Conservation (phyloP, 2,329 filamentous ascomycete species). For the Huntiella bhutanensis region DNA sequence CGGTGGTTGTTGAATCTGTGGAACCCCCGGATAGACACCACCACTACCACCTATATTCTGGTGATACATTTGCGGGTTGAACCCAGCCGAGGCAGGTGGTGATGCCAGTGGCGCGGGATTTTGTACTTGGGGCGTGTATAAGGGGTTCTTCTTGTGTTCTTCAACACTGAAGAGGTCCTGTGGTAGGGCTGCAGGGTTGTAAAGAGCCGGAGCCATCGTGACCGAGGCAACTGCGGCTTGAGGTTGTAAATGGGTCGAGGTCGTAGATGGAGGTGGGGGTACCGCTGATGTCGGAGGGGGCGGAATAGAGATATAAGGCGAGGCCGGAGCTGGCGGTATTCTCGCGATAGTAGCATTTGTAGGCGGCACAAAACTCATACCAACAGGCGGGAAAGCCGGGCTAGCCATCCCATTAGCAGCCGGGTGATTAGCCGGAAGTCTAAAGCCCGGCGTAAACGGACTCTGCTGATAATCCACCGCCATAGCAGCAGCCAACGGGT, state of each 20-base stretch:
- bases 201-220: slow-evolving; percentile 15
- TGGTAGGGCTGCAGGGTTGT: slow-evolving; percentile 1
- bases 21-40: background rate
- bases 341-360: slow-evolving; percentile 28
- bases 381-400: slow-evolving; percentile 25
- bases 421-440: slow-evolving; percentile 26
- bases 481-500: slow-evolving; percentile 39
- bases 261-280: slow-evolving; percentile 13
- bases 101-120: slow-evolving; percentile 14
- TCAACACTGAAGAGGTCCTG: slow-evolving; percentile 4
- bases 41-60: slow-evolving; percentile 20
- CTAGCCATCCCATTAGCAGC: slow-evolving; percentile 23
- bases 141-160: slow-evolving; percentile 1
- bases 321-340: slow-evolving; percentile 27
- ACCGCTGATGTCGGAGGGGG: slow-evolving; percentile 22
- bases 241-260: slow-evolving; percentile 10
- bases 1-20: background rate
- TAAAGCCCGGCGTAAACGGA: slow-evolving; percentile 33
- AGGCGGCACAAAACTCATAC: slow-evolving; percentile 18
- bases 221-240: slow-evolving; percentile 9
- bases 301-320: slow-evolving; percentile 15
- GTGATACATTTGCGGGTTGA: slow-evolving; percentile 35
- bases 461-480: slow-evolving; percentile 35
- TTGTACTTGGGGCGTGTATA: slow-evolving; percentile 11
- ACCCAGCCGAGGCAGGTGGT: slow-evolving; percentile 23